phyloP scores from a whole-genome alignment of 176 grass and related monocot genomes.

The Elaeis guineensis region DNA sequence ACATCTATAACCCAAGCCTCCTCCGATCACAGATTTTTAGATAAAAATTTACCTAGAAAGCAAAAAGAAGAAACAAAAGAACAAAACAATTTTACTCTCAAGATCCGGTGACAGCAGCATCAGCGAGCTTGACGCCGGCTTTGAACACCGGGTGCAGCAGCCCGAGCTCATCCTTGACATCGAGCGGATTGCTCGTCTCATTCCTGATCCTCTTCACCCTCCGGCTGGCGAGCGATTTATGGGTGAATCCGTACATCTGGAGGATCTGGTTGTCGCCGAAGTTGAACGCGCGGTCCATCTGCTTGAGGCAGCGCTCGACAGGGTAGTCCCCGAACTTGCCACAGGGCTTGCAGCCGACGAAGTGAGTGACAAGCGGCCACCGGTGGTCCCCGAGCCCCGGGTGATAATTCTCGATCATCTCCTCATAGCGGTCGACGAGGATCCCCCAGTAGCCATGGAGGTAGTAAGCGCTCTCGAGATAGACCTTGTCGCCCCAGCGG shows the following conservation, averaged over 20 bases:
- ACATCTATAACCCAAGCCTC: too few relatives aligned
- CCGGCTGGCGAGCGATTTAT: constrained; percentile 78
- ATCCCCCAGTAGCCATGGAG: constrained; percentile 99
- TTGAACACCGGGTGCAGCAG: constrained; percentile 94
- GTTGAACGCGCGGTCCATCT: constrained; percentile 97
- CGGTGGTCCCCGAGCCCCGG: constrained; percentile 94
- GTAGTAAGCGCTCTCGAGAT: constrained; percentile 91
- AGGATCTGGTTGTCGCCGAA: constrained; percentile 98
- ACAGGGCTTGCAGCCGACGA: constrained; percentile 96
- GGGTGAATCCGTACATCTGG: constrained; percentile 93
- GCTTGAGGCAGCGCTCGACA: constrained; percentile 89
- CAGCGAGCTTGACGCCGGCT: constrained; percentile 39
- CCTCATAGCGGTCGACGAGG: constrained; percentile 86
- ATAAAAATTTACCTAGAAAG: constrained; percentile 1
- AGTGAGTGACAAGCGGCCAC: constrained; percentile 95
- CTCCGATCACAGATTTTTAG: too few relatives aligned
- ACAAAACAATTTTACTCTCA: constrained; percentile 3
- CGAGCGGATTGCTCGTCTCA: constrained; percentile 70
- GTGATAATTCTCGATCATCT: constrained; percentile 97
- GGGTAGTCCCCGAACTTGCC: constrained; percentile 95
- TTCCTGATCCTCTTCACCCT: constrained; percentile 89
- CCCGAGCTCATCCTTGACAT: constrained; percentile 67
- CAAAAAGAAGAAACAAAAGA: not conserved
- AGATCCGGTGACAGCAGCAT: not conserved
- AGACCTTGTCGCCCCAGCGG: constrained; percentile 78